Percentiles rank a stretch among this genome's conserved stretches.
phyloP scores from a whole-genome alignment of 164 flowering plant species.

The Vitis rotundifolia region DNA sequence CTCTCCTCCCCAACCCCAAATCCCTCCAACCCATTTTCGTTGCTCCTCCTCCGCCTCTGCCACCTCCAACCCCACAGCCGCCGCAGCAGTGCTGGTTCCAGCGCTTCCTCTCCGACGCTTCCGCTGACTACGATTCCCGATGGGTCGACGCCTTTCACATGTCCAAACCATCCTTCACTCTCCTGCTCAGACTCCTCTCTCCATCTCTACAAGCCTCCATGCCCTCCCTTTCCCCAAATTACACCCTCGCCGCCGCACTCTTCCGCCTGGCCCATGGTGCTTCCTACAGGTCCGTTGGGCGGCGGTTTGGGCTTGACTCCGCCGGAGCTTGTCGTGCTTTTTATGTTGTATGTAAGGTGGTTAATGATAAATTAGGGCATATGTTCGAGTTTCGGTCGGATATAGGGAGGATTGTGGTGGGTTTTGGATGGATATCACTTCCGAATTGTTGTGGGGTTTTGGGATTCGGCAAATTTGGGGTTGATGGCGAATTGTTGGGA shows the following conservation, averaged over 20 bases:
- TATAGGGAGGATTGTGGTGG: conserved; percentile 33
- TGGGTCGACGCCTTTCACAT: conserved; percentile 59
- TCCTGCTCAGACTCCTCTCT: conserved; percentile 42
- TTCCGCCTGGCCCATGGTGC: conserved; percentile 69
- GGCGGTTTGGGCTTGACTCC: conserved; percentile 56
- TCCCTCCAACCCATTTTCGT: conserved; percentile 4
- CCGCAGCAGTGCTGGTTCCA: conserved; percentile 45
- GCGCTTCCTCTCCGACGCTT: conserved; percentile 40
- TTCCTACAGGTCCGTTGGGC: conserved; percentile 44
- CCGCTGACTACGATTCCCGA: conserved; percentile 29
- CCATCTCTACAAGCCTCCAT: conserved; percentile 33
- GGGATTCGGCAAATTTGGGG: conserved; percentile 43
- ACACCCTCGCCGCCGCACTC: conserved; percentile 56
- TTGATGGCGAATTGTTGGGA: conserved; percentile 40
- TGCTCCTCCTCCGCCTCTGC: not conserved
- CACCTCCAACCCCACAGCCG: too few relatives aligned
- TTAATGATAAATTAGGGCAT: conserved; percentile 46
- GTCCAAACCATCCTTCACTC: conserved; percentile 56
- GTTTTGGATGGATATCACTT: conserved; percentile 61
- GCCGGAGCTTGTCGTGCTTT: conserved; percentile 56
- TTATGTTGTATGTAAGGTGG: conserved; percentile 53
- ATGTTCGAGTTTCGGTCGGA: conserved; percentile 44
- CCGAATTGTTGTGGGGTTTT: conserved; percentile 77
- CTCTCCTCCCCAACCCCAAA: conserved; percentile 9
- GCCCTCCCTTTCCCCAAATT: conserved; percentile 30